Base-by-base conservation (phyloP, 441 rosid genomes). In the Populus hybrid region DNA sequence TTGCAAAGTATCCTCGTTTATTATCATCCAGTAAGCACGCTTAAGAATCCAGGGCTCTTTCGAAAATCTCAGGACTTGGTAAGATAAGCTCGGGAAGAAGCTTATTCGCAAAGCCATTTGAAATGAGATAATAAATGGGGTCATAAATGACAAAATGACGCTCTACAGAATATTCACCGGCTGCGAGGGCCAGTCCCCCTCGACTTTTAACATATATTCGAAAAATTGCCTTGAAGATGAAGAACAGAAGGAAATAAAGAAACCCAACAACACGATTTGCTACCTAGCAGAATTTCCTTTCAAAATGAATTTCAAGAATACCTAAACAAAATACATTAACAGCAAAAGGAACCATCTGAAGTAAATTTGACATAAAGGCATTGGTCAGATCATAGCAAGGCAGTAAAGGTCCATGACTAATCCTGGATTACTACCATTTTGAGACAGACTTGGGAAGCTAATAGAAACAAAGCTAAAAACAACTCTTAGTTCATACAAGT, bases 1-100 rank as follows among this genome's bases (percentile, higher is more conserved):
- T 67, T 36, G 77, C 70, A 64, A 8, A 16, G 5, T 20, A 21
- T 34, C 11, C 70, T 74, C 35, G 2, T 10, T 35, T 20, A 12
- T 21, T 32, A 24, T 28, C 70, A 74, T 38, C 77, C 77, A 74
- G 4, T 30, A 35, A 36, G 70, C 24, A 74, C 63, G 77, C 32
- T 65, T 65, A 65, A 5, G 70, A 74, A 74, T 36, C 61, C 18
- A 74, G 6, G 8, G 77, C 38, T 5, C 70, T 23, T 24, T 14
- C n/a, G 5, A 74, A 6, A 63, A 74, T 23, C 3, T 3, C 26
- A 6, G 70, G 70, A 14, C 65, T 23, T n/a, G 42, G 18, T 16
- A 40, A 23, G 53, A 74, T 5, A 23, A 65, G 70, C n/a, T 64
- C 70, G 18, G 30, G 34, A 36, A 74, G 77, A 36, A 61, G 68